Base-by-base conservation (phyloP, 257 asterid genomes). In the Solanum dulcamara region DNA sequence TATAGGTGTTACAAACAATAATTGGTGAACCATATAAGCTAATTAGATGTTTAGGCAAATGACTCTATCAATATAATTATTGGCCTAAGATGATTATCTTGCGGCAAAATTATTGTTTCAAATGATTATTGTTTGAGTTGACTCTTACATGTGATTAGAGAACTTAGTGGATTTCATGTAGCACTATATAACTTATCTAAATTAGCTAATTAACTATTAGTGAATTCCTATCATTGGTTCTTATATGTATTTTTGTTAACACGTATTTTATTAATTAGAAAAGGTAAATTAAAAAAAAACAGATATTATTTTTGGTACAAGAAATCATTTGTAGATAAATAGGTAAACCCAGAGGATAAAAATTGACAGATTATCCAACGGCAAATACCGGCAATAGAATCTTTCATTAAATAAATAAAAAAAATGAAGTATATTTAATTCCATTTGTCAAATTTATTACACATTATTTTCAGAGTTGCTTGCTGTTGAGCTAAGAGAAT, bases 361-460 rank as follows among this genome's bases (percentile, higher is more conserved):
- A 26, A 67, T 82, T 92, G 88, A 88, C 90, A 86, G 91, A 81
- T 85, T 84, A 79, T 74, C 62, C 44, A 80, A 77, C 51, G 11
- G 86, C 86, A 74, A 88, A 62, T 84, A 82, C 84, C 64, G 79
- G 77, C 89, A 66, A 81, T 26, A 84, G 90, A 87, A 89, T 90
- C 84, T 86, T 89, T 80, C 33, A 82, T 57, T 82, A 81, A 37
- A 86, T 71, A 51, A n/a, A 28, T 68, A 81, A 18, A 74, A 24
- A 24, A 26, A 4, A n/a, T n/a, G 11, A 26, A 7, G 7, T 42
- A 42, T 48, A 42, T 64, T 68, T 50, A 8, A 70, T 66, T 57
- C 51, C 38, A 55, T 5, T 17, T 7, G n/a, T 1, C n/a, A 67
- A 77, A 35, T 7, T 50, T 26, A 51, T 22, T n/a, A 62, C 57